Evolutionary conservation across 768 basidiomycete species (phyloP).

Genomic region (Trametes cubensis): DNA sequence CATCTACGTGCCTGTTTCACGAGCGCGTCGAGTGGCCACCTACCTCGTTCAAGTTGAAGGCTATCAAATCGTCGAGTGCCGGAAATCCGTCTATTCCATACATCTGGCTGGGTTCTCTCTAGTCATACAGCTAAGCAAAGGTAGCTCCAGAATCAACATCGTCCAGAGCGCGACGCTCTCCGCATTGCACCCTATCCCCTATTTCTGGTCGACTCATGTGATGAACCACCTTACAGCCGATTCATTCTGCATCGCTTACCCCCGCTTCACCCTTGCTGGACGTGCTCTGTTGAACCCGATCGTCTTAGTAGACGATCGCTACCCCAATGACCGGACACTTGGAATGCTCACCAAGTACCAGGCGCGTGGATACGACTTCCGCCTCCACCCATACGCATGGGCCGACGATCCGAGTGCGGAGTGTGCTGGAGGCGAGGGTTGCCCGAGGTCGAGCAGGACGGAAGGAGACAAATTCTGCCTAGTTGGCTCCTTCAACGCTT

Average conservation of each 20-base stretch:
- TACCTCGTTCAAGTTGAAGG: too few species aligned
- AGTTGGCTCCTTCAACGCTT: too few species aligned
- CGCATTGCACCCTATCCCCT: neutral
- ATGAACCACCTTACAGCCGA: neutral
- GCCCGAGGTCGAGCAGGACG: too few species aligned
- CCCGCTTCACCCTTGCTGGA: neutral
- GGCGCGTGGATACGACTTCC: neutral
- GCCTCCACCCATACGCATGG: neutral
- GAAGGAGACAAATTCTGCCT: too few species aligned
- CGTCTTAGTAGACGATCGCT: neutral
- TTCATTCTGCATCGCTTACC: neutral
- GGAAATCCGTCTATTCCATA: too few species aligned
- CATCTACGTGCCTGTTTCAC: too few species aligned
- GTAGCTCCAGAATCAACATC: neutral
- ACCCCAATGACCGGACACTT: neutral
- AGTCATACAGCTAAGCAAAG: neutral
- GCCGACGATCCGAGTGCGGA: too few species aligned
- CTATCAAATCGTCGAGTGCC: too few species aligned
- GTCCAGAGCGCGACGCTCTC: neutral
- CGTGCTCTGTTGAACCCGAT: neutral
- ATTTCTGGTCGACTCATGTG: neutral
- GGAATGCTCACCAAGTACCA: neutral
- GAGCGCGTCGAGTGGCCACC: too few species aligned
- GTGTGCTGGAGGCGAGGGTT: too few species aligned
- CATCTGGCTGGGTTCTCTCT: neutral